These are phyloP conservation scores for Sporothrix inflata DNA, from an alignment of 2,329 filamentous ascomycete species.

Conservation along the genomic window DNA sequence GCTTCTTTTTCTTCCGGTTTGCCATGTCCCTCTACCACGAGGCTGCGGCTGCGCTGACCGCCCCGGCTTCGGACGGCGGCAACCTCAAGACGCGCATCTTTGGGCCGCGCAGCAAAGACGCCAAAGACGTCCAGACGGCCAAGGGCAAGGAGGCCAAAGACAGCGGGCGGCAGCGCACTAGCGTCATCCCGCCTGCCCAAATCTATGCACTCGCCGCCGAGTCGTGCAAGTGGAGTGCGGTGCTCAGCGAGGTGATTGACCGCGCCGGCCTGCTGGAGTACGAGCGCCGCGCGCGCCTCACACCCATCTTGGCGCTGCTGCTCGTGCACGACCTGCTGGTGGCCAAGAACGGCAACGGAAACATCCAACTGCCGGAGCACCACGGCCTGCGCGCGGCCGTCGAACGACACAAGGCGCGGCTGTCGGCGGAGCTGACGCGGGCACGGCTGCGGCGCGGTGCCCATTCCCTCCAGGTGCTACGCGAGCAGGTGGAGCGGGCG, in stretches of 20 bases:
- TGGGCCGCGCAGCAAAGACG: slow-evolving; percentile 55
- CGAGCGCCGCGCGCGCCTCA: slow-evolving; percentile 69
- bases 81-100: slow-evolving; percentile 89
- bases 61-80: slow-evolving; percentile 67
- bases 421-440: slow-evolving; percentile 82
- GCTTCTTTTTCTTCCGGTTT: no score
- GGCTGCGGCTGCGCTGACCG: slow-evolving; percentile 73
- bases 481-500: slow-evolving; percentile 63
- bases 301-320: slow-evolving; percentile 76
- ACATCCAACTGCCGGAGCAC: slow-evolving; percentile 76
- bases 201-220: slow-evolving; percentile 87
- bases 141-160: slow-evolving; percentile 16
- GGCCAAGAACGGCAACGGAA: slow-evolving; percentile 57
- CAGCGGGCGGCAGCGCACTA: neutral
- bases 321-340: slow-evolving; percentile 86
- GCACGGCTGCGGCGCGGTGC: slow-evolving; percentile 73
- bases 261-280: slow-evolving; percentile 72
- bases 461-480: slow-evolving; percentile 68
- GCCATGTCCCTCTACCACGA: slow-evolving; percentile 95
- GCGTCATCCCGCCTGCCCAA: slow-evolving; percentile 76
- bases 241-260: slow-evolving; percentile 90
- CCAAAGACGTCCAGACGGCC: neutral
- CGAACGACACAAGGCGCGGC: slow-evolving; percentile 77
- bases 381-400: slow-evolving; percentile 78
- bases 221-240: slow-evolving; percentile 84